Base-by-base conservation (phyloP, 1,284 basidiomycete genomes). In the Ustanciosporium gigantosporum region DNA sequence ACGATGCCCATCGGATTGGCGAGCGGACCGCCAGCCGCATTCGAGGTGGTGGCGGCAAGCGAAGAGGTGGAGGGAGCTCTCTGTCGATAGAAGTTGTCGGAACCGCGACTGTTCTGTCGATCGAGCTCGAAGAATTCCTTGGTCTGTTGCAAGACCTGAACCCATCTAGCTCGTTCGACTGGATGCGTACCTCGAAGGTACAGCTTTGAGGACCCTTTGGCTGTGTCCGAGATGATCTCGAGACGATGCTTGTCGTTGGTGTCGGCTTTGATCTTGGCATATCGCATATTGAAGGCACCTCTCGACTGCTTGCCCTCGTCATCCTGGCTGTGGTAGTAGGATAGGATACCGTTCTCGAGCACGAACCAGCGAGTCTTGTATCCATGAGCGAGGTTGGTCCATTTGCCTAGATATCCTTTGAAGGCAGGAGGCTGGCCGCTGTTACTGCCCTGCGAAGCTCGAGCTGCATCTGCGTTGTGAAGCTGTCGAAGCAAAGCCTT, bases 361-460 rank as follows among this genome's bases (percentile, higher is more conserved):
- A 96, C 91, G 73, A 97, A 95, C 91, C 93, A 97, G 0, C 94
- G 83, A 0, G 89, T 89, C 67, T 87, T 88, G 79, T 93, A 96
- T 0, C 94, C 92, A 66, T 86, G 86, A 0, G 90, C 90, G 31
- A 93, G 87, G 68, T 93, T 94, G 4, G 88, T 87, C 77, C 91
- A 94, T 79, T 94, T 94, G 74, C 87, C 89, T 16, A 79, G 47
- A 41, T 73, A 77, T 25, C 74, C 74, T 13, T 70, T 70, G 59
- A 75, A 75, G 8, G 56, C 44, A 2, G 74, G 73, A 1, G 73
- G 58, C 42, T 73, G 68, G 11, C 68, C 62, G 8, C 47, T 31
- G 15, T 50, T 36, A 25, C 47, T 40, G 16, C 48, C 36, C 29
- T 52, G 55, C 83, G 81, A 0, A 86, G 87, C 2, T 87, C 48